phyloP scores from a whole-genome alignment of 805 yeast genomes.

The Candida berthetii region DNA sequence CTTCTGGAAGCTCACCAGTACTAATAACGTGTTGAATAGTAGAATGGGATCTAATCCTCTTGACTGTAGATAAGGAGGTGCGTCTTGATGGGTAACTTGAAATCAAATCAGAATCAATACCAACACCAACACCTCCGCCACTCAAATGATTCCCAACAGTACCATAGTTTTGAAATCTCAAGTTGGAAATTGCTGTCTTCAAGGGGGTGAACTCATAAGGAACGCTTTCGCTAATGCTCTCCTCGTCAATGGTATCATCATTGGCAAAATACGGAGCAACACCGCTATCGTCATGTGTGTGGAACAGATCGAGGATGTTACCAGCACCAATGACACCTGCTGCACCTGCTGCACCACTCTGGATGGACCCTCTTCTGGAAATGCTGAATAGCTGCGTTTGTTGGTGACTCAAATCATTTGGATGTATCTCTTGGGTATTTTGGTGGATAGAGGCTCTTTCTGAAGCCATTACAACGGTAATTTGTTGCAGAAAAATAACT shows the following conservation, averaged over 20 bases:
- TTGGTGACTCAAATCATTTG: constrained; percentile 14
- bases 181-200: constrained; percentile 1
- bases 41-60: constrained; percentile 17
- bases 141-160: too few species aligned
- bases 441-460: not conserved
- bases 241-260: constrained; percentile 3
- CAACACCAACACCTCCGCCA: constrained; percentile 8
- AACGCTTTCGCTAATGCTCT: not conserved
- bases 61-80: constrained; percentile 17
- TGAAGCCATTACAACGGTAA: not conserved
- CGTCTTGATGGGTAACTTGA: constrained; percentile 3
- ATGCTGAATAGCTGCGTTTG: constrained; percentile 8
- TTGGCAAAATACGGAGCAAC: constrained; percentile 1
- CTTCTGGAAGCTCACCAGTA: constrained; percentile 17
- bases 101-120: constrained; percentile 1
- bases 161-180: not conserved
- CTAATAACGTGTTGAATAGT: constrained; percentile 18
- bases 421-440: not conserved
- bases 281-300: constrained; percentile 9
- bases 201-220: not conserved
- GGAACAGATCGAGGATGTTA: constrained; percentile 19
- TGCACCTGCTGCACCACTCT: constrained; percentile 11
- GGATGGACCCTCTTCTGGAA: constrained; percentile 15
- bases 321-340: constrained; percentile 10
- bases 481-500: too few species aligned